These are phyloP conservation scores for Flaveria bidentis DNA, from an alignment of 129 eudicot species.

Conservation along the genomic window DNA sequence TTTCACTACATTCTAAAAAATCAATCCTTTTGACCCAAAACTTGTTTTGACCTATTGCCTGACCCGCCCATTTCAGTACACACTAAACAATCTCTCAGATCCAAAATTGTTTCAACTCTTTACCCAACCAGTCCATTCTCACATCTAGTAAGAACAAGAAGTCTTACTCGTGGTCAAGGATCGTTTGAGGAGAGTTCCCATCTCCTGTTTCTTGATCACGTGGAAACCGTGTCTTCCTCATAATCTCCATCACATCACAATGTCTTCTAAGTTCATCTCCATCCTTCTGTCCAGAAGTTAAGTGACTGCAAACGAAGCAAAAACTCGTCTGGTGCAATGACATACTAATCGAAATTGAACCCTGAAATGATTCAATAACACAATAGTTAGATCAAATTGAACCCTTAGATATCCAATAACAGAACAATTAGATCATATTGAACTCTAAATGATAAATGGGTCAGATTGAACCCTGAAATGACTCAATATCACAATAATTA, in stretches of 20 bases:
- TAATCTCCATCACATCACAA: constrained; percentile 83
- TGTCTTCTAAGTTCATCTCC: constrained; percentile 89
- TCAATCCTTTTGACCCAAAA: neutral
- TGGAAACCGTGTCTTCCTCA: constrained; percentile 84
- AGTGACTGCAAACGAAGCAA: constrained; percentile 92
- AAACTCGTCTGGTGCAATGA: constrained; percentile 90
- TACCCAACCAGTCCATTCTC: neutral
- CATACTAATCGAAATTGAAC: constrained; percentile 89
- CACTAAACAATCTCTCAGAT: neutral
- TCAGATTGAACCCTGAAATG: constrained; percentile 67
- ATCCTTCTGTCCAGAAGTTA: constrained; percentile 86
- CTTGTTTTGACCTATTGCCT: neutral
- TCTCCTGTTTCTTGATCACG: constrained; percentile 56
- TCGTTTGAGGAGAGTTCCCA: constrained; percentile 72
- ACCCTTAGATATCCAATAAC: neutral
- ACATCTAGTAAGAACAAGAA: neutral
- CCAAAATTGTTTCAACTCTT: neutral
- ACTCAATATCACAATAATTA: neutral
- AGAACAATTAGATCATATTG: neutral
- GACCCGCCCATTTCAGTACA: neutral
- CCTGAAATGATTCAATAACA: constrained; percentile 44
- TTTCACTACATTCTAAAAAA: neutral
- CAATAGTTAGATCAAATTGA: neutral
- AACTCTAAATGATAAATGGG: too few relatives aligned
- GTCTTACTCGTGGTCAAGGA: constrained; percentile 87